These are phyloP conservation scores for Wickerhamomyces alni DNA, from an alignment of 805 yeast species.

Conservation along the genomic window DNA sequence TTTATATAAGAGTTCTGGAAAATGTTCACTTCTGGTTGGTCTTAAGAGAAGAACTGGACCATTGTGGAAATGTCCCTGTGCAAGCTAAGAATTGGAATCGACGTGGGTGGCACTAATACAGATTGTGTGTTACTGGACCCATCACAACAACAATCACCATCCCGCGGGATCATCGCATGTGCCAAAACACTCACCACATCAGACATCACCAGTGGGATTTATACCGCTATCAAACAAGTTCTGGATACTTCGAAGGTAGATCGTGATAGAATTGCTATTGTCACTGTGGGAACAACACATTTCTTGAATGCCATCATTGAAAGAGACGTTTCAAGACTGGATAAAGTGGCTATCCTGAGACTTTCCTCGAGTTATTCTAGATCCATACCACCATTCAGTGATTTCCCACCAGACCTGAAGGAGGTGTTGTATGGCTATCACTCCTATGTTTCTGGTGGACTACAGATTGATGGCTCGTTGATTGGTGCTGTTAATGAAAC, in stretches of 20 bases:
- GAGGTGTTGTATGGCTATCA: conserved; percentile 27
- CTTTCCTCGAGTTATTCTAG: conserved; percentile 33
- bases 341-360: conserved; percentile 37
- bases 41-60: no score
- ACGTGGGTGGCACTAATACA: conserved; percentile 44
- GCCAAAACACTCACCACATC: conserved; percentile 35
- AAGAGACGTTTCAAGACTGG: conserved; percentile 33
- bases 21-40: no score
- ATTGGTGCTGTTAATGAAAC: conserved; percentile 26
- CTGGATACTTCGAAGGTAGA: conserved; percentile 21
- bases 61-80: no score
- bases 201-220: conserved; percentile 37
- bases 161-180: conserved; percentile 32
- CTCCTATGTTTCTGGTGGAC: conserved; percentile 32
- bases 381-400: conserved; percentile 33
- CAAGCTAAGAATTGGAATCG: conserved; percentile 33
- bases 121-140: conserved; percentile 39
- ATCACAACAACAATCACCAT: conserved; percentile 7
- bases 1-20: no score
- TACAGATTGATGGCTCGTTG: conserved; percentile 33
- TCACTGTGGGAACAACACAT: conserved; percentile 44
- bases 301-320: conserved; percentile 42
- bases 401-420: conserved; percentile 33
- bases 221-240: conserved; percentile 26
- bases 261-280: conserved; percentile 26